Conservation (phyloP, 805 yeast species). For the Torulaspora maleeae region DNA sequence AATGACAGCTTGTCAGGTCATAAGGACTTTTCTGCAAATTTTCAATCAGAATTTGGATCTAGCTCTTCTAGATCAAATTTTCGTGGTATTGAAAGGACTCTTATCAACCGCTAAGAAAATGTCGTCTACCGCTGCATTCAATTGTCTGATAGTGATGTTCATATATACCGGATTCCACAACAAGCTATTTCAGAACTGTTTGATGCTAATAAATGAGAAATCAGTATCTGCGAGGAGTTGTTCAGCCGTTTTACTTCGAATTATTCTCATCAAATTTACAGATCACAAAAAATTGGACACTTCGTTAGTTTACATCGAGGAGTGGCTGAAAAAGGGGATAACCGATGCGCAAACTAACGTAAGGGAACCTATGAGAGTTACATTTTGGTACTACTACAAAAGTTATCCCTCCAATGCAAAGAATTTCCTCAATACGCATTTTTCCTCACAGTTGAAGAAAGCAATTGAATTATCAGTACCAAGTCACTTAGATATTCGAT, state of each 20-base stretch:
- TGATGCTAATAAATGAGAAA: conserved; percentile 57
- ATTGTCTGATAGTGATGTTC: conserved; percentile 47
- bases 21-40: conserved; percentile 53
- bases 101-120: conserved; percentile 40
- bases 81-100: conserved; percentile 32
- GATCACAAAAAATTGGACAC: conserved; percentile 36
- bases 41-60: conserved; percentile 31
- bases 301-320: conserved; percentile 39
- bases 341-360: conserved; percentile 78
- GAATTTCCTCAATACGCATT: conserved; percentile 30
- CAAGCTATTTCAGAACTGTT: conserved; percentile 48
- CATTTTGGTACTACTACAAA: conserved; percentile 66
- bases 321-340: conserved; percentile 54
- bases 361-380: conserved; percentile 64
- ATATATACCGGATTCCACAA: conserved; percentile 50
- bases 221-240: conserved; percentile 65
- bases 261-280: conserved; percentile 51
- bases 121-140: conserved; percentile 36
- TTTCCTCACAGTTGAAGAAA: conserved; percentile 38
- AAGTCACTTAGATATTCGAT: conserved; percentile 25
- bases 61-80: conserved; percentile 33
- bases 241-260: conserved; percentile 65
- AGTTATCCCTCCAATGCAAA: conserved; percentile 52
- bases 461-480: conserved; percentile 63
- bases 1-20: conserved; percentile 65